A percentile compares a stretch with the other conserved stretches of the same genome.
phyloP scores from a whole-genome alignment of 768 basidiomycete species.

The Suillus bovinus region DNA sequence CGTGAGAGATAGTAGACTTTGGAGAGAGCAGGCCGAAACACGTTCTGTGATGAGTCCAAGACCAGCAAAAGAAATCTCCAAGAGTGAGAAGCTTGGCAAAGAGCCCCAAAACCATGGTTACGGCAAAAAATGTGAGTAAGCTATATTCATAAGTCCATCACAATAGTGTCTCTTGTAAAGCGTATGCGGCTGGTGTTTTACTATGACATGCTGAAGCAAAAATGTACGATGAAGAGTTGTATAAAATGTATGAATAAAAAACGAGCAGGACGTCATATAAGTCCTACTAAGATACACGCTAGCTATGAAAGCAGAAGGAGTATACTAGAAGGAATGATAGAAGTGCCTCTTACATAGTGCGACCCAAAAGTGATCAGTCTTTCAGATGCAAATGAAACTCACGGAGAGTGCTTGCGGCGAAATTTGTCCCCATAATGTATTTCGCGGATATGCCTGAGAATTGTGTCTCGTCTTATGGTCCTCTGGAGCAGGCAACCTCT shows the following conservation, averaged over 20 bases:
- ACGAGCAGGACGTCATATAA: background rate
- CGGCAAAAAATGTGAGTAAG: background rate
- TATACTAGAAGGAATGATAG: background rate
- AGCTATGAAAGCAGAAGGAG: background rate
- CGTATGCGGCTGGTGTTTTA: background rate
- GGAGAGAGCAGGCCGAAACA: background rate
- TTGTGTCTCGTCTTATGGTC: constrained; percentile 1
- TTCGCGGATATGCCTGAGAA: constrained; percentile 1
- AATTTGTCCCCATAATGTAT: constrained; percentile 1
- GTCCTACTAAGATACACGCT: background rate
- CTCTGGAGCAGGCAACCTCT: background rate
- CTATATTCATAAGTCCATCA: background rate
- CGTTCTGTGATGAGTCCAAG: background rate
- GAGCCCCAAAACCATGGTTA: background rate
- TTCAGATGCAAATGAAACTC: background rate
- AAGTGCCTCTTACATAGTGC: background rate
- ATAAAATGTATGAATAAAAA: background rate
- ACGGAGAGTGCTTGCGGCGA: background rate
- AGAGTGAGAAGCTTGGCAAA: background rate
- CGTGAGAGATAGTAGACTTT: background rate
- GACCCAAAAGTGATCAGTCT: background rate
- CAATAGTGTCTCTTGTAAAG: background rate
- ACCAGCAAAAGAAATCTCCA: background rate
- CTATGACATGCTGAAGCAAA: background rate
- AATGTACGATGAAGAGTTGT: background rate